Evolutionary conservation across 768 basidiomycete genomes (phyloP), one percentile per base, ranked within the genome.

Genomic region (Boletus subcaerulescens): DNA sequence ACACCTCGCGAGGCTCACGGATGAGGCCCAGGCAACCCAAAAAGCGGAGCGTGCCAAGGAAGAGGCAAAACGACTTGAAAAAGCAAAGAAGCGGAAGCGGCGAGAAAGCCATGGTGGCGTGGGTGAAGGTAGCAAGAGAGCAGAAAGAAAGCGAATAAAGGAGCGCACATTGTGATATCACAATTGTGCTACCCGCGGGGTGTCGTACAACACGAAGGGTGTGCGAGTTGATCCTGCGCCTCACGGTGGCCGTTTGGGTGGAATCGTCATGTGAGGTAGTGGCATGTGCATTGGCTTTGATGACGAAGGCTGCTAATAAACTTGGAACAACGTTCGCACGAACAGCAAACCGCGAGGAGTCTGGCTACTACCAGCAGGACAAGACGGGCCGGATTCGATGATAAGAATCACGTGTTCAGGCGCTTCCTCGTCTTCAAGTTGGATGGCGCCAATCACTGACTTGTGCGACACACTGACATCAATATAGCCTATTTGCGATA

Each of bases 11-110:
- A 62, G 58, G 50, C 57, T 67, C 48, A 60, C 65, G 8, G 68
- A 75, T 35, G 67, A 68, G 41, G 68, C 65, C 12, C 64, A 53
- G 39, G 66, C 64, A 31, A 54, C n/a, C 6, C 65, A 59, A 8
- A 56, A 63, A 26, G 66, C 60, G 52, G 63, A 54, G 52, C 58
- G 60, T 50, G 61, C 63, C 31, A 47, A 69, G 66, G 65, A 64
- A 52, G 62, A 68, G 59, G 57, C 59, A 26, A 59, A 66, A 50
- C 62, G 58, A 60, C 52, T 64, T 50, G 57, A 65, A 57, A 69
- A 68, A 51, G 62, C 66, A 58, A 71, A 69, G 50, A 66, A 68
- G 48, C 63, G 63, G 48, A 70, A 68, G 53, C 66, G 62, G 31
- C 65, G 65, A 58, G 68, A 66, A 29, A 50, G 52, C 22, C 41